Conservation (phyloP, 805 yeast species). For the Candida maltosa region DNA sequence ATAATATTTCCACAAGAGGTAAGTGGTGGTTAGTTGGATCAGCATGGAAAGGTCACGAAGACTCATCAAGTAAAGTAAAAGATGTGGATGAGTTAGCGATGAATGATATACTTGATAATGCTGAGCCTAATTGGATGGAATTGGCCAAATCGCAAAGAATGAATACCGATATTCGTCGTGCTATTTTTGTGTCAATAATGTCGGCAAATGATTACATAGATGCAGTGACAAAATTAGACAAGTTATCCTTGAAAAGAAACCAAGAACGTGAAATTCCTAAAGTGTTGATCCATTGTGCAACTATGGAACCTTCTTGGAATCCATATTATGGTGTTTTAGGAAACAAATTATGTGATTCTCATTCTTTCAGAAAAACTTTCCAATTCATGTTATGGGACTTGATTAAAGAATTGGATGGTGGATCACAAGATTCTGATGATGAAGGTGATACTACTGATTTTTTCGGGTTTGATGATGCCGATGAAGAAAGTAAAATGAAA, state of each 20-base stretch:
- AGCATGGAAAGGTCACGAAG: conserved; percentile 81
- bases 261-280: conserved; percentile 87
- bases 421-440: conserved; percentile 41
- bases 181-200: conserved; percentile 91
- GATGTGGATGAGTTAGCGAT: conserved; percentile 40
- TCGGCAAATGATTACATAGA: conserved; percentile 91
- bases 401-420: conserved; percentile 61
- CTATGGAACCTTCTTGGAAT: conserved; percentile 78
- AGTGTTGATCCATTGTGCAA: conserved; percentile 81
- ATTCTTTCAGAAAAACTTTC: conserved; percentile 73
- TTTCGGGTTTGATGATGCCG: conserved; percentile 36
- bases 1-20: conserved; percentile 72
- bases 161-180: conserved; percentile 94
- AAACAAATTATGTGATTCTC: conserved; percentile 69
- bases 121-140: conserved; percentile 85
- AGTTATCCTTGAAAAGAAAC: conserved; percentile 68
- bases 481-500: conserved; percentile 56
- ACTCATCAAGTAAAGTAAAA: not conserved
- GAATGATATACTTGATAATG: conserved; percentile 60
- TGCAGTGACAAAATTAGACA: conserved; percentile 78
- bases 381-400: conserved; percentile 91
- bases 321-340: conserved; percentile 88
- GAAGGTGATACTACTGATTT: conserved; percentile 29
- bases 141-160: conserved; percentile 83
- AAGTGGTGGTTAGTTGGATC: conserved; percentile 99